Evolutionary conservation across 352 stramenopile genomes (phyloP).

Genomic region (Phytophthora citricola): DNA sequence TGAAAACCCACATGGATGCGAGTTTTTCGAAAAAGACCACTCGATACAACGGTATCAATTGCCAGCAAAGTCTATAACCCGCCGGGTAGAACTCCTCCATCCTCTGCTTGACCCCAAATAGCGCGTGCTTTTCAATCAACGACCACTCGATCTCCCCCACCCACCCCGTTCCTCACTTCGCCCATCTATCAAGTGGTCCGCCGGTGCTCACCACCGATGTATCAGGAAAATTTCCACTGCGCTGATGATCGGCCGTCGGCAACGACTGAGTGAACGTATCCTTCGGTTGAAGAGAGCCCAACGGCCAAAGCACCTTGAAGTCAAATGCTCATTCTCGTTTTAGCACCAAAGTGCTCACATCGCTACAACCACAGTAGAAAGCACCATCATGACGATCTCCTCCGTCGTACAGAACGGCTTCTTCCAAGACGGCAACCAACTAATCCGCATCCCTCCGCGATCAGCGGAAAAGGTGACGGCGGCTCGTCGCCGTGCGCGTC

Average conservation of each 20-base stretch:
- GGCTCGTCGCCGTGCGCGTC: conserved; percentile 19
- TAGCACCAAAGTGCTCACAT: conserved; percentile 5
- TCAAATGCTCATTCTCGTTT: no score
- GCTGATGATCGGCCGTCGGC: conserved; percentile 1
- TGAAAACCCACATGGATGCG: conserved; percentile 5
- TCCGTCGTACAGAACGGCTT: conserved; percentile 41
- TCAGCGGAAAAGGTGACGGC: conserved; percentile 29
- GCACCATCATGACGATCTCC: conserved; percentile 37
- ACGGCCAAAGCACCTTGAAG: no score
- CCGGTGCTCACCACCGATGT: conserved; percentile 3
- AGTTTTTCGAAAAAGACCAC: neutral
- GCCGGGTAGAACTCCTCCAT: neutral
- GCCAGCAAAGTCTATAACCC: neutral
- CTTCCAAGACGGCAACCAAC: conserved; percentile 38
- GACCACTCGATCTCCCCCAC: conserved; percentile 14
- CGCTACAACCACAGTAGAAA: neutral
- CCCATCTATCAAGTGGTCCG: conserved; percentile 27
- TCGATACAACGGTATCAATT: no score
- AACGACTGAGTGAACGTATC: conserved; percentile 16
- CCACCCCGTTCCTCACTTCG: neutral
- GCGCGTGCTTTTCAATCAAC: conserved; percentile 6
- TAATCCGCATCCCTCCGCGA: conserved; percentile 36
- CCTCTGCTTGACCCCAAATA: neutral
- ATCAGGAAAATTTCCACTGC: conserved; percentile 41
- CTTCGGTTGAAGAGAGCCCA: conserved; percentile 1